Percentiles rank a stretch among this genome's conserved stretches.
Evolutionary conservation across 768 basidiomycete species (phyloP).

Genomic region (Mycena kentingensis): DNA sequence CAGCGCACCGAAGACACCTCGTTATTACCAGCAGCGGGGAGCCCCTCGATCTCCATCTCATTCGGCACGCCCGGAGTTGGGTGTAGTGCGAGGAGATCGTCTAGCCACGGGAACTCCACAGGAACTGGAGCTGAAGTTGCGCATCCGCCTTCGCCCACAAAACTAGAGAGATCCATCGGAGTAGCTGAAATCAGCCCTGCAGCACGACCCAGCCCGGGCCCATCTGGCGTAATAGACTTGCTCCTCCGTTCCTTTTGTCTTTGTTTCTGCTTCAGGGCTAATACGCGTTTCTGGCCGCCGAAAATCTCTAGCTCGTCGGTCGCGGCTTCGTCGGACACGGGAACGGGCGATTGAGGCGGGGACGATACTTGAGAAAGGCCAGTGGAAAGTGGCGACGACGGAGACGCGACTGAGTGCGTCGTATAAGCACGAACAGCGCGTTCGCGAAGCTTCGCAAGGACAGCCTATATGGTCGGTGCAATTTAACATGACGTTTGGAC

Average conservation of each 20-base stretch:
- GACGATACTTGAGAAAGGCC: constrained; percentile 3
- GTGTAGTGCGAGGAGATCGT: constrained; percentile 10
- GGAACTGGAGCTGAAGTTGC: too few relatives aligned
- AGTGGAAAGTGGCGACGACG: constrained; percentile 25
- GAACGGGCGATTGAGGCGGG: constrained; percentile 6
- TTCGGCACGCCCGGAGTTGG: background rate
- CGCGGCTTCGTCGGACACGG: constrained; percentile 31
- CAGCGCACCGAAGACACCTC: background rate
- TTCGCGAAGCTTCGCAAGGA: constrained; percentile 47
- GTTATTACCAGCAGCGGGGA: background rate
- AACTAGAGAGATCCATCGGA: background rate
- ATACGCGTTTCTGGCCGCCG: constrained; percentile 51
- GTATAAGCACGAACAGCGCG: constrained; percentile 43
- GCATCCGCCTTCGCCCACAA: too few relatives aligned
- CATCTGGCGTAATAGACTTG: constrained; percentile 5
- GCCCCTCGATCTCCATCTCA: constrained; percentile 8
- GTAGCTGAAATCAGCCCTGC: background rate
- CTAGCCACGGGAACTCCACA: constrained; percentile 20
- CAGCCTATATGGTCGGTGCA: constrained; percentile 32
- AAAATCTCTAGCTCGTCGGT: constrained; percentile 56
- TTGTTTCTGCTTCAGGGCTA: constrained; percentile 36
- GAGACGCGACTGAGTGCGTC: too few relatives aligned
- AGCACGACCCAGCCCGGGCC: background rate
- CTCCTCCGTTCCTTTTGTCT: constrained; percentile 18
- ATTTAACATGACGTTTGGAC: background rate